Percentiles rank a stretch among this genome's conserved stretches.
Conservation (phyloP, 192 early-diverging fungal genomes). For the Oehlia diaphana region DNA sequence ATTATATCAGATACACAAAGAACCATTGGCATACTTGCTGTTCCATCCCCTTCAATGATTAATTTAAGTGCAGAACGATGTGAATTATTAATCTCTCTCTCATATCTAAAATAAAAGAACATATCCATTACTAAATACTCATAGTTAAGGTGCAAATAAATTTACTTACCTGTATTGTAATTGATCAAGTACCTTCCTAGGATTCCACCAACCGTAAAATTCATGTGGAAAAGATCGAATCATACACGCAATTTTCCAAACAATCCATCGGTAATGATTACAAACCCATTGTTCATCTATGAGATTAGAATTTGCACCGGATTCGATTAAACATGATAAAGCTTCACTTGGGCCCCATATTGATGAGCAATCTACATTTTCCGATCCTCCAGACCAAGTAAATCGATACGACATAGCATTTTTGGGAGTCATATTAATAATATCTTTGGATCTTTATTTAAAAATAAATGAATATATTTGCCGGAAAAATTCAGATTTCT, state of each 20-base stretch:
- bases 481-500: neutral
- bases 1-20: constrained; percentile 57
- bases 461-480: neutral
- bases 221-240: constrained; percentile 52
- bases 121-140: neutral
- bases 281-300: constrained; percentile 48
- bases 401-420: constrained; percentile 33
- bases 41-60: constrained; percentile 61
- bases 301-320: constrained; percentile 37
- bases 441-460: constrained; percentile 28
- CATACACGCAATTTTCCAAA: constrained; percentile 66
- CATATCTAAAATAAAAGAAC: constrained; percentile 44
- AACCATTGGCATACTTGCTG: constrained; percentile 52
- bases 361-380: neutral
- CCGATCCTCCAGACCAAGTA: neutral
- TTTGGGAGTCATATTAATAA: constrained; percentile 34
- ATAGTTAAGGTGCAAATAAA: neutral
- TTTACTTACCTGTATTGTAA: constrained; percentile 43
- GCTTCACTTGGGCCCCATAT: constrained; percentile 53
- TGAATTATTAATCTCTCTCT: constrained; percentile 59
- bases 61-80: constrained; percentile 58
- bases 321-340: constrained; percentile 35
- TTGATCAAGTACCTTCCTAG: constrained; percentile 47
- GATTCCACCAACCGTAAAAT: constrained; percentile 40
- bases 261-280: constrained; percentile 69